Conservation (phyloP, 495 filamentous ascomycete genomes). For the Aspergillus taichungensis region DNA sequence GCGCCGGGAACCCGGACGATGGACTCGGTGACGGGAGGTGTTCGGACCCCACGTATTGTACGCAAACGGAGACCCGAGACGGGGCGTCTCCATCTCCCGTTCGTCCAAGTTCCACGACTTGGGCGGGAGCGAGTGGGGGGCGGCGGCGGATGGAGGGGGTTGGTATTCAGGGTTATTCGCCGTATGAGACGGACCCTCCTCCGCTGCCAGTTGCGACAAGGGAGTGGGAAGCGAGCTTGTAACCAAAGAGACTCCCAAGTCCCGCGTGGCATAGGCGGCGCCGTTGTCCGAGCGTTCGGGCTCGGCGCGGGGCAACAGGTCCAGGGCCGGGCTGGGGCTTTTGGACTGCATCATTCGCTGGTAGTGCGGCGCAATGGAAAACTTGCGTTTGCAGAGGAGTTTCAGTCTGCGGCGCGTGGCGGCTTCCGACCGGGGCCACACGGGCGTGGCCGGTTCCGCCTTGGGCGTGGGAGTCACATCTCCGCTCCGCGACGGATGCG, state of each 20-base stretch:
- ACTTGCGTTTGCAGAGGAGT: constrained; percentile 70
- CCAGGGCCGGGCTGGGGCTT: constrained; percentile 62
- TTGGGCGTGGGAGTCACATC: constrained; percentile 52
- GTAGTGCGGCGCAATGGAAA: constrained; percentile 56
- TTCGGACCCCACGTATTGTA: constrained; percentile 50
- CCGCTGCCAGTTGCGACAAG: constrained; percentile 52
- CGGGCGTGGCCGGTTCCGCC: constrained; percentile 17
- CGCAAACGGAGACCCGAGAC: constrained; percentile 48
- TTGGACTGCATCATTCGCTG: constrained; percentile 63
- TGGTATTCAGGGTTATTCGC: constrained; percentile 26
- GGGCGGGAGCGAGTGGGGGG: constrained; percentile 3
- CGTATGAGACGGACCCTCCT: constrained; percentile 14
- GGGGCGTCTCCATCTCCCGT: constrained; percentile 20
- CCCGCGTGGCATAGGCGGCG: constrained; percentile 56
- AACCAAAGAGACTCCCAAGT: constrained; percentile 77
- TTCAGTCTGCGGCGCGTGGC: constrained; percentile 76
- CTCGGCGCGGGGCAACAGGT: constrained; percentile 40
- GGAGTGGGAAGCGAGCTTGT: constrained; percentile 69
- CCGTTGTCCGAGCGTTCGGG: constrained; percentile 20
- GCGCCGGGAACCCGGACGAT: constrained; percentile 23
- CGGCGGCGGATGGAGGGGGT: constrained; percentile 20
- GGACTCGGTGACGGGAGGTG: constrained; percentile 24
- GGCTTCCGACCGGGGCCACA: constrained; percentile 77
- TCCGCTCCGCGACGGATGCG: constrained; percentile 42
- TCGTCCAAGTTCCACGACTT: constrained; percentile 18